These are phyloP conservation scores for Podospora fimiseda DNA, from an alignment of 495 filamentous ascomycete species.

Conservation along the genomic window DNA sequence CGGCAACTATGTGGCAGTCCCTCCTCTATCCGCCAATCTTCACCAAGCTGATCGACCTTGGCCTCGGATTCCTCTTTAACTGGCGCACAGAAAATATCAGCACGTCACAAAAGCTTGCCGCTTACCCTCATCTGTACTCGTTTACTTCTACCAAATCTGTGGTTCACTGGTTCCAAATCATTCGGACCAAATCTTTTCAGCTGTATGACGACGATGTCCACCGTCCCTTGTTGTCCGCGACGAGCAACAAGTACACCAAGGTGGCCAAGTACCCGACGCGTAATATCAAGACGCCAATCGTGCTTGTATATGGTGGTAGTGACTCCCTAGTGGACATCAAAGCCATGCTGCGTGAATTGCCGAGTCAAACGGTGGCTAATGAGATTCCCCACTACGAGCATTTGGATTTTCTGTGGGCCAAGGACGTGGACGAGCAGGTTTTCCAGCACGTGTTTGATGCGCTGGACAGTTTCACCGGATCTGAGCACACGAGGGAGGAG, in stretches of 20 bases:
- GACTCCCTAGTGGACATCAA: slow-evolving; percentile 94
- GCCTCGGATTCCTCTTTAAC: slow-evolving; percentile 75
- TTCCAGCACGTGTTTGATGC: slow-evolving; percentile 88
- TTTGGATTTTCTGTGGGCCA: slow-evolving; percentile 94
- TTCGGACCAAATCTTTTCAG: slow-evolving; percentile 88
- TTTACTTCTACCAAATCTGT: slow-evolving; percentile 93
- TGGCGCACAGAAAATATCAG: slow-evolving; percentile 87
- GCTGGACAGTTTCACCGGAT: slow-evolving; percentile 57
- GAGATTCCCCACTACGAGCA: slow-evolving; percentile 90
- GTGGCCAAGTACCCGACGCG: slow-evolving; percentile 93
- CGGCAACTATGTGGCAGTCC: slow-evolving; percentile 94
- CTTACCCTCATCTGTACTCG: slow-evolving; percentile 94
- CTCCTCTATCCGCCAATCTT: slow-evolving; percentile 94
- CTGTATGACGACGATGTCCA: slow-evolving; percentile 96
- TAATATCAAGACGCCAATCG: slow-evolving; percentile 94
- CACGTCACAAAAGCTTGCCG: slow-evolving; percentile 83
- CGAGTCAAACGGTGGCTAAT: slow-evolving; percentile 72
- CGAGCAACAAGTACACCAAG: slow-evolving; percentile 56
- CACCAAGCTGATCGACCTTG: slow-evolving; percentile 77
- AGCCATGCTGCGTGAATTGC: slow-evolving; percentile 84
- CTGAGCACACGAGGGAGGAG: slow-evolving; percentile 46
- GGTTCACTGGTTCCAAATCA: slow-evolving; percentile 99
- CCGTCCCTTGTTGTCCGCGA: slow-evolving; percentile 35
- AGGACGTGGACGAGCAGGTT: slow-evolving; percentile 74
- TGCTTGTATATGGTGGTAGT: slow-evolving; percentile 85